These are phyloP conservation scores for Podospora pseudocomata DNA, from an alignment of 495 filamentous ascomycete species.

Conservation along the genomic window DNA sequence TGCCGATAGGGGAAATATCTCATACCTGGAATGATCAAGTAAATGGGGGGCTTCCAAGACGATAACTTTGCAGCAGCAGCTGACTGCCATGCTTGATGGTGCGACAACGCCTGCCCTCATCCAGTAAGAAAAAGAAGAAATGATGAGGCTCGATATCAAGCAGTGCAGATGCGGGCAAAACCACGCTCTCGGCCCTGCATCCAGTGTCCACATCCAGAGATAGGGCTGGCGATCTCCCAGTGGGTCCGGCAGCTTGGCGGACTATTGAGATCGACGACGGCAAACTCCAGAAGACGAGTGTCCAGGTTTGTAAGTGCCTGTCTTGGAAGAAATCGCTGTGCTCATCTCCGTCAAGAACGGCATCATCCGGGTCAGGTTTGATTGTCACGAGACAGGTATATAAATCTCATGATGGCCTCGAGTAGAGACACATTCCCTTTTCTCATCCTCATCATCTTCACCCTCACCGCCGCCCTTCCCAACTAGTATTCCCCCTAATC, in stretches of 20 bases:
- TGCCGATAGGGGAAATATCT: background rate
- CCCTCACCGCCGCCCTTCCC: background rate
- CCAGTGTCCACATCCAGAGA: background rate
- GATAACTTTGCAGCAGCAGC: background rate
- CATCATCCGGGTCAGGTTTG: background rate
- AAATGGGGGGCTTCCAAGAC: background rate
- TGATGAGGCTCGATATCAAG: background rate
- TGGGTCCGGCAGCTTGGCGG: background rate
- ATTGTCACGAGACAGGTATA: slow-evolving; percentile 2
- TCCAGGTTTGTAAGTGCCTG: background rate
- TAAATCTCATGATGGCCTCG: slow-evolving; percentile 1
- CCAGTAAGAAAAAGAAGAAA: background rate
- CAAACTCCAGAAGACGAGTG: background rate
- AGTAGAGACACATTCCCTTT: background rate
- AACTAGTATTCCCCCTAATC: background rate
- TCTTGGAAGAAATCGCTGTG: background rate
- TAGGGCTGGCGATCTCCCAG: slow-evolving; percentile 2
- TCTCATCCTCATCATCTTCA: background rate
- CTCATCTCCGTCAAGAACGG: background rate
- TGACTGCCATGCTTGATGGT: background rate
- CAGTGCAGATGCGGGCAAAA: background rate
- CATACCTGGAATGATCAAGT: background rate
- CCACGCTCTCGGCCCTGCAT: slow-evolving; percentile 1
- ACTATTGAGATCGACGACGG: slow-evolving; percentile 6
- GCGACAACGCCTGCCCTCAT: background rate